phyloP scores from a whole-genome alignment of 1,139 yeast species.

The Hemisphaericaspora xylanilytica region DNA sequence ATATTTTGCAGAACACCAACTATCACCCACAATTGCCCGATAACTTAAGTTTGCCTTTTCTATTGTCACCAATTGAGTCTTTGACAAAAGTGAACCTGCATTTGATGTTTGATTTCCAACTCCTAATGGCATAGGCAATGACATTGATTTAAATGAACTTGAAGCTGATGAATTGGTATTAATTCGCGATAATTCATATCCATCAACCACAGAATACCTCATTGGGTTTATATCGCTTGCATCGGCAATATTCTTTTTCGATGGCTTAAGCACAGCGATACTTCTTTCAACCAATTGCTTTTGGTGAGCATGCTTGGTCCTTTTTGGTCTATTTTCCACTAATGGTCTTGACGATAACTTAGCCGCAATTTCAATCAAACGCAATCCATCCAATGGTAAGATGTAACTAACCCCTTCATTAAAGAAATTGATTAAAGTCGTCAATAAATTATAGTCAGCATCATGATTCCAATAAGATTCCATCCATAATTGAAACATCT shows the following conservation, averaged over 20 bases:
- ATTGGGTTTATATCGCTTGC: conserved; percentile 22
- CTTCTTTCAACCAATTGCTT: conserved; percentile 46
- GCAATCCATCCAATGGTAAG: conserved; percentile 64
- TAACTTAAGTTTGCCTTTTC: conserved; percentile 48
- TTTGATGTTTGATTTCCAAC: conserved; percentile 44
- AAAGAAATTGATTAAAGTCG: conserved; percentile 72
- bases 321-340: conserved; percentile 24
- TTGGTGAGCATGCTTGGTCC: conserved; percentile 16
- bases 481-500: conserved; percentile 76
- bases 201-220: conserved; percentile 49
- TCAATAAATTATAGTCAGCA: conserved; percentile 56
- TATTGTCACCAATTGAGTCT: conserved; percentile 40
- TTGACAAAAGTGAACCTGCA: conserved; percentile 36
- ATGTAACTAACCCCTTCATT: conserved; percentile 62
- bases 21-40: conserved; percentile 48
- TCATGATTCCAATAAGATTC: conserved; percentile 82
- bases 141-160: conserved; percentile 37
- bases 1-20: conserved; percentile 43
- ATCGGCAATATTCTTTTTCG: conserved; percentile 22
- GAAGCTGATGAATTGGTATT: conserved; percentile 44
- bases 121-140: conserved; percentile 43
- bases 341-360: conserved; percentile 43
- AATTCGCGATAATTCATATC: conserved; percentile 47
- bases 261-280: conserved; percentile 33
- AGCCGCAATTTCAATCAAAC: conserved; percentile 60